phyloP scores from a whole-genome alignment of 2,329 filamentous ascomycete species.

The Fusarium sp. region DNA sequence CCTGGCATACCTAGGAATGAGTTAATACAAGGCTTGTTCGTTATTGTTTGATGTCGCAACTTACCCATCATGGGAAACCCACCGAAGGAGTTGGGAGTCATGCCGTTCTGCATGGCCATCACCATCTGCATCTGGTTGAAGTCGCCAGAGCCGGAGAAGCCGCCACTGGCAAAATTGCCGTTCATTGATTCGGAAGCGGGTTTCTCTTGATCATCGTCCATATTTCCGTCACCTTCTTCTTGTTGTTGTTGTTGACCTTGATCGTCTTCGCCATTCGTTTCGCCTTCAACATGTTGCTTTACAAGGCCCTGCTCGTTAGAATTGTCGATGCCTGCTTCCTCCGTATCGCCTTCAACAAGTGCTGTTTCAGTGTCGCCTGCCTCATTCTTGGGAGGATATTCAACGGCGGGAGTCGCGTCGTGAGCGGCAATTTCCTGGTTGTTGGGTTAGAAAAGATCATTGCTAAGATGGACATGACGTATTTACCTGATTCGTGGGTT shows the following conservation, averaged over 20 bases:
- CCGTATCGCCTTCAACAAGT: slow-evolving; percentile 23
- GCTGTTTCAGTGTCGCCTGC: slow-evolving; percentile 24
- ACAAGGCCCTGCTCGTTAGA: slow-evolving; percentile 31
- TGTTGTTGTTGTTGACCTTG: slow-evolving; percentile 31
- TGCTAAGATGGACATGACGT: not conserved
- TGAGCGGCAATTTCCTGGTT: slow-evolving; percentile 9
- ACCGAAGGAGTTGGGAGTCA: slow-evolving; percentile 64
- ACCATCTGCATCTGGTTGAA: slow-evolving; percentile 83
- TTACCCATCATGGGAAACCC: slow-evolving; percentile 87
- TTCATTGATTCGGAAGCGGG: slow-evolving; percentile 53
- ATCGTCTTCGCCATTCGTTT: slow-evolving; percentile 36
- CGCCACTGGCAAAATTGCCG: slow-evolving; percentile 65
- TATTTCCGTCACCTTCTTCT: slow-evolving; percentile 43
- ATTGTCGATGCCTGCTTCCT: slow-evolving; percentile 30
- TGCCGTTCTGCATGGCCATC: slow-evolving; percentile 78
- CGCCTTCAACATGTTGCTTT: slow-evolving; percentile 38
- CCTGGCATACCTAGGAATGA: slow-evolving; percentile 72
- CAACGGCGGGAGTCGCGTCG: not conserved
- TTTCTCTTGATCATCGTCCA: slow-evolving; percentile 46
- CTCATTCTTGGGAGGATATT: slow-evolving; percentile 23
- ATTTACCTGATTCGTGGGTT: slow-evolving; percentile 32
- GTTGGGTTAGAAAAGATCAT: slow-evolving; percentile 1
- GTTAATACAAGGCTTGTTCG: slow-evolving; percentile 43
- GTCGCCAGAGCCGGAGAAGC: slow-evolving; percentile 68
- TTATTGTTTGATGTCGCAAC: slow-evolving; percentile 48